A percentile compares a stretch with the other conserved stretches of the same genome.
These are phyloP conservation scores for Poteriospumella lacustris DNA, from an alignment of 108 stramenopile species.

Conservation along the genomic window DNA sequence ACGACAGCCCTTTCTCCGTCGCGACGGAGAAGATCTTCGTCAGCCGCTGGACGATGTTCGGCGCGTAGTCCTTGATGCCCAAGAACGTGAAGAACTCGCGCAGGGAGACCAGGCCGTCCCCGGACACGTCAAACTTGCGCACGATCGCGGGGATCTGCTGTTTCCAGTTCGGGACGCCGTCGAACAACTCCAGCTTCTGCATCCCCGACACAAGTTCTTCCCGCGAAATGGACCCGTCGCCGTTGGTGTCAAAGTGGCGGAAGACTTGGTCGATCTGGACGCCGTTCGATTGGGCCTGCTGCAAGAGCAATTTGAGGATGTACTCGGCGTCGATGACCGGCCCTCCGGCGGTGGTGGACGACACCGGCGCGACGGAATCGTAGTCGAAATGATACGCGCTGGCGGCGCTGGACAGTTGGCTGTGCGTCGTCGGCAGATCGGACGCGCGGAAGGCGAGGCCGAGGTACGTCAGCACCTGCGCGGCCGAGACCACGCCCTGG, in stretches of 20 bases:
- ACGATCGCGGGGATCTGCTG: constrained; percentile 33
- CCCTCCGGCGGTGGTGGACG: not conserved
- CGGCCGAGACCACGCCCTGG: not conserved
- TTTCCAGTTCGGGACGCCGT: constrained; percentile 16
- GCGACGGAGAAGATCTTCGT: constrained; percentile 25
- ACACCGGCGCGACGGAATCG: not conserved
- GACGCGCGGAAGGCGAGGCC: not conserved
- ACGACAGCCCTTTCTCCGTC: constrained; percentile 33
- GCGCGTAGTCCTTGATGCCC: constrained; percentile 17
- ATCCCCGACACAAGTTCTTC: constrained; percentile 24
- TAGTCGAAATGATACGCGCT: no score
- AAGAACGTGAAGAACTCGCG: constrained; percentile 47
- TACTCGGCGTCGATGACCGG: not conserved
- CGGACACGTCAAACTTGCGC: constrained; percentile 40
- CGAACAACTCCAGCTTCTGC: not conserved
- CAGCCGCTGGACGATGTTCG: constrained; percentile 19
- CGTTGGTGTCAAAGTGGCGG: constrained; percentile 38
- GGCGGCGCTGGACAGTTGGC: no score
- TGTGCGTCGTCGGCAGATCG: not conserved
- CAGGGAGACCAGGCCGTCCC: constrained; percentile 47
- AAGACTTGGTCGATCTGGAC: constrained; percentile 25
- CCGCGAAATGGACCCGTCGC: constrained; percentile 21
- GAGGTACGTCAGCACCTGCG: not conserved
- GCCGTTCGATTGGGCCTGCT: constrained; percentile 5
- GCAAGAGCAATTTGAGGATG: not conserved